These are phyloP conservation scores for Xanthoconium purpureum DNA, from an alignment of 768 basidiomycete genomes.

Conservation along the genomic window DNA sequence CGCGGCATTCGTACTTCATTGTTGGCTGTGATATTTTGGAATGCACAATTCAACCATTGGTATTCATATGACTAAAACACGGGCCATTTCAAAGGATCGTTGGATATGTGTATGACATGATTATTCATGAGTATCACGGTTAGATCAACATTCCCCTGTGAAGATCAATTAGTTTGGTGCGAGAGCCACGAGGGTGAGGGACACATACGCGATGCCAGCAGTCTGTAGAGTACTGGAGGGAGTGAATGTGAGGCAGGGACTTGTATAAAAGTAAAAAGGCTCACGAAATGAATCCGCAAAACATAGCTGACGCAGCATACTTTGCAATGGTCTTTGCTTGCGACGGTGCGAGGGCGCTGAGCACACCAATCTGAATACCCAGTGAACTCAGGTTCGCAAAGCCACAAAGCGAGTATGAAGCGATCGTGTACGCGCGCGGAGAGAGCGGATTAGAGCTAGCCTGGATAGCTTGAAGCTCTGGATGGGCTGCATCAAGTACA, in stretches of 20 bases:
- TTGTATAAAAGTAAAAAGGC: not conserved
- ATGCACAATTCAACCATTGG: not conserved
- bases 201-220: conserved; percentile 54
- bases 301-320: conserved; percentile 65
- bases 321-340: conserved; percentile 68
- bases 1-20: not conserved
- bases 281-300: conserved; percentile 63
- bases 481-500: not conserved
- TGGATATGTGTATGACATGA: not conserved
- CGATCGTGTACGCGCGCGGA: conserved; percentile 74
- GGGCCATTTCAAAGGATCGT: not conserved
- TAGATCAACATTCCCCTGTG: conserved; percentile 47
- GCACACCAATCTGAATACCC: conserved; percentile 83
- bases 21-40: not conserved
- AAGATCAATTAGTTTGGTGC: conserved; percentile 16
- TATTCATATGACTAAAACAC: not conserved
- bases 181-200: not conserved
- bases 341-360: conserved; percentile 65
- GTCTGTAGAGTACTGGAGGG: conserved; percentile 47
- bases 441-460: conserved; percentile 53
- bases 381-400: conserved; percentile 86
- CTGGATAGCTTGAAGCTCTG: conserved; percentile 46
- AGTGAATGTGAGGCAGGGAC: not conserved
- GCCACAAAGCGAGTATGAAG: conserved; percentile 85
- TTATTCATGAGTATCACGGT: conserved; percentile 21